Evolutionary conservation across 305 asterid species (phyloP).

Genomic region (Salvia sclarea): DNA sequence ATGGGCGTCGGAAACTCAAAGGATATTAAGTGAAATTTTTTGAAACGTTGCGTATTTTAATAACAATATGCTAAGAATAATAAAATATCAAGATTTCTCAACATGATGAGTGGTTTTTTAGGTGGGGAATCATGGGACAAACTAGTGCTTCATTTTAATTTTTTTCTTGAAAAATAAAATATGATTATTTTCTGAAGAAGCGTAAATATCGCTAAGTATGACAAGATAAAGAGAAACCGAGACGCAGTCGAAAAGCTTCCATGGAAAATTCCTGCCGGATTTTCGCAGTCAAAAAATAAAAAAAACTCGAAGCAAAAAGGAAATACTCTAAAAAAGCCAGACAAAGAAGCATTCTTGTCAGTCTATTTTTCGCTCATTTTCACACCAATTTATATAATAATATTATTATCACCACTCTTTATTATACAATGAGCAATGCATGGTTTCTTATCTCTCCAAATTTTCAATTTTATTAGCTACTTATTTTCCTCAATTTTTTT

Average conservation of each 20-base stretch:
- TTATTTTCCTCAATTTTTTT: background rate
- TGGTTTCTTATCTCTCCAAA: background rate
- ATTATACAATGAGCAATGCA: background rate
- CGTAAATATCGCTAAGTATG: slow-evolving; percentile 64
- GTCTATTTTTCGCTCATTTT: slow-evolving; percentile 38
- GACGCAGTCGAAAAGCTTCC: slow-evolving; percentile 69
- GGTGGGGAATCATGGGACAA: slow-evolving; percentile 32
- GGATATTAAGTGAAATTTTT: too few species aligned
- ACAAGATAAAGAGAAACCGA: slow-evolving; percentile 85
- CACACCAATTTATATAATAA: too few species aligned
- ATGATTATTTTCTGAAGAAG: slow-evolving; percentile 30
- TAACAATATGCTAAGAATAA: too few species aligned
- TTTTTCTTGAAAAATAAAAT: too few species aligned
- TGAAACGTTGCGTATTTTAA: too few species aligned
- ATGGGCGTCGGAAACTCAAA: too few species aligned
- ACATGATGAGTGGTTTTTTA: slow-evolving; percentile 30
- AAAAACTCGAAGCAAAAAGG: slow-evolving; percentile 21
- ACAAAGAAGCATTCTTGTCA: slow-evolving; percentile 85
- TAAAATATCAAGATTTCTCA: slow-evolving; percentile 10
- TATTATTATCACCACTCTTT: slow-evolving; percentile 8
- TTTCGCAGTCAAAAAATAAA: slow-evolving; percentile 37
- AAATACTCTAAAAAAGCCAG: slow-evolving; percentile 49
- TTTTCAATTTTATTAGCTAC: too few species aligned
- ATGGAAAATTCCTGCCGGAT: slow-evolving; percentile 76
- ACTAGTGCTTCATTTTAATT: too few species aligned